phyloP scores from a whole-genome alignment of 148 eudicot genomes.

The Suaeda aralocaspica region DNA sequence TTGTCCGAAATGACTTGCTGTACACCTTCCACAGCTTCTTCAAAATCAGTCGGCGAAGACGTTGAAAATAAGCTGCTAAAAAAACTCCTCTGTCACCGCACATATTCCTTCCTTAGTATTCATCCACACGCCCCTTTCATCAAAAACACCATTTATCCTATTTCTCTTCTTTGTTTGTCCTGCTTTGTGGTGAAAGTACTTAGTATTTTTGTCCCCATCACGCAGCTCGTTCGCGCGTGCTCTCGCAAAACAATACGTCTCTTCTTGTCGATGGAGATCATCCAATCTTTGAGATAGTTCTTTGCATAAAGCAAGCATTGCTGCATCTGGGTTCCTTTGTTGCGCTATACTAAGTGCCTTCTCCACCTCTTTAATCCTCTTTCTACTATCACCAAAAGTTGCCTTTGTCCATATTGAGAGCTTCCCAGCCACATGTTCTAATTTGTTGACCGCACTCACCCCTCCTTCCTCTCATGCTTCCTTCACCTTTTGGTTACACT shows the following conservation, averaged over 20 bases:
- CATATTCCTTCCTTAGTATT: not conserved
- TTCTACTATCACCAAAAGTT: too few species aligned
- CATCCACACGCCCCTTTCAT: not conserved
- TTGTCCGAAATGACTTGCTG: accelerated
- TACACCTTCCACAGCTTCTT: not conserved
- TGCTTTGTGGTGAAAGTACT: conserved; percentile 7
- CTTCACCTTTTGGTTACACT: not conserved
- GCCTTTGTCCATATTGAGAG: not conserved
- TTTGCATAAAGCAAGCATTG: accelerated
- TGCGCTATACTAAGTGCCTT: not conserved
- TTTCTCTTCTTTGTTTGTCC: not conserved
- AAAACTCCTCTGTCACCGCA: too few species aligned
- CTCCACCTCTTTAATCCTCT: not conserved
- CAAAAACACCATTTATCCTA: not conserved
- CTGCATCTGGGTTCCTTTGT: not conserved
- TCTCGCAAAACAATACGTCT: not conserved
- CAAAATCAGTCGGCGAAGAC: not conserved
- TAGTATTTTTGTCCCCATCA: not conserved
- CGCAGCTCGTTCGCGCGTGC: not conserved
- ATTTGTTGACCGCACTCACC: not conserved
- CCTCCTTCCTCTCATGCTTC: not conserved
- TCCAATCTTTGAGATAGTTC: not conserved
- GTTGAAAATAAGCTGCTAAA: not conserved
- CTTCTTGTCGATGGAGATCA: not conserved
- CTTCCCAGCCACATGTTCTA: not conserved